Percentiles rank a stretch among this genome's conserved stretches.
Evolutionary conservation across 2,329 filamentous ascomycete genomes (phyloP).

Genomic region (Nannizziopsis barbatae): DNA sequence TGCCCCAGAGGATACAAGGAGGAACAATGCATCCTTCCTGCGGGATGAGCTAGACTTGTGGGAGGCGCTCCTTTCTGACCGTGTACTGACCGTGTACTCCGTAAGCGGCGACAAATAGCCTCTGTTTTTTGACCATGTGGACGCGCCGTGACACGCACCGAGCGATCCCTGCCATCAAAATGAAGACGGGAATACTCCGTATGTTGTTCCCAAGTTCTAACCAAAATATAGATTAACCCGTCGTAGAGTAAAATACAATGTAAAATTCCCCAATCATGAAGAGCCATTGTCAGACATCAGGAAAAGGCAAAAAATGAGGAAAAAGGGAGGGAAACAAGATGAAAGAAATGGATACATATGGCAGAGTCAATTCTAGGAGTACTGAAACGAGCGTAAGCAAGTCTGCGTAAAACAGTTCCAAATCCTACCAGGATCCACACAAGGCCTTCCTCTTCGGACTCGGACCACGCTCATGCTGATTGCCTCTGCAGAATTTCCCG

Average conservation of each 20-base stretch:
- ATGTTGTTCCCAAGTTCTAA: background rate
- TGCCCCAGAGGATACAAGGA: too few relatives aligned
- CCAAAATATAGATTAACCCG: background rate
- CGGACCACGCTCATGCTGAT: background rate
- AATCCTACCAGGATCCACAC: too few relatives aligned
- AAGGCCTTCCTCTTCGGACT: background rate
- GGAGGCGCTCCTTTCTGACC: too few relatives aligned
- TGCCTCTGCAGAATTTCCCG: background rate
- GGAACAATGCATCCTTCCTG: too few relatives aligned
- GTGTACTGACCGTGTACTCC: too few relatives aligned
- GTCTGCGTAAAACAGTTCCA: too few relatives aligned
- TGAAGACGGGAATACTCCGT: background rate
- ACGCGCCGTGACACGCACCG: constrained; percentile 1
- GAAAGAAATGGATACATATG: too few relatives aligned
- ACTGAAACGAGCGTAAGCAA: too few relatives aligned
- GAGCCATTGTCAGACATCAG: background rate
- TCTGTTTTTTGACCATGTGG: constrained; percentile 2
- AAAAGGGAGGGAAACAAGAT: background rate
- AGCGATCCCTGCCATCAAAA: constrained; percentile 3
- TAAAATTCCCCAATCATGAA: too few relatives aligned
- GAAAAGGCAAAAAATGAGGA: background rate
- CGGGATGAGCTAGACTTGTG: too few relatives aligned
- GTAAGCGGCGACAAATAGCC: constrained; percentile 8
- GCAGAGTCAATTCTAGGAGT: too few relatives aligned
- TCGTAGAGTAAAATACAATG: too few relatives aligned